Evolutionary conservation across 768 basidiomycete genomes (phyloP).

Genomic region (Mycena rosella): DNA sequence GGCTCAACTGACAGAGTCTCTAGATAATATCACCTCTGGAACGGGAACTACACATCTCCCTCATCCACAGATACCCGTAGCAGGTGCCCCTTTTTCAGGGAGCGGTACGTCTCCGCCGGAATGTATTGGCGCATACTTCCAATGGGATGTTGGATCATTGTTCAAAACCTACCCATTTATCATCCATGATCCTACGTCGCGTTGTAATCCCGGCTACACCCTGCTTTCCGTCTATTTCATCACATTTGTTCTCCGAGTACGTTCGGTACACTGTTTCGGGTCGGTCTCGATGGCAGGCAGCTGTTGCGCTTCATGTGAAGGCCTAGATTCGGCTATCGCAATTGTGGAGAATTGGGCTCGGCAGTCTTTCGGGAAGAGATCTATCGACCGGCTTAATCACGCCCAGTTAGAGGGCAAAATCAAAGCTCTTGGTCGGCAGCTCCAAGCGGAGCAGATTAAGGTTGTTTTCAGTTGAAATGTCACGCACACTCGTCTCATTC

Average conservation of each 20-base stretch:
- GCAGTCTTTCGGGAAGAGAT: conserved; percentile 34
- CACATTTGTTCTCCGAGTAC: conserved; percentile 41
- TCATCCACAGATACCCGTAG: too few species aligned
- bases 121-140: neutral
- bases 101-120: too few species aligned
- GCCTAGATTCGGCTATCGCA: neutral
- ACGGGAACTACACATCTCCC: too few species aligned
- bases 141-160: neutral
- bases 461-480: neutral
- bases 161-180: conserved; percentile 33
- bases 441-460: conserved; percentile 12
- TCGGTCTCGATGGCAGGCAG: neutral
- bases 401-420: conserved; percentile 4
- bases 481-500: neutral
- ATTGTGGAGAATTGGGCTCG: conserved; percentile 25
- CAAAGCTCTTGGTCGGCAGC: conserved; percentile 6
- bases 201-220: conserved; percentile 19
- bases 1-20: neutral
- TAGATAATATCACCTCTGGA: too few species aligned
- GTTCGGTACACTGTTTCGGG: conserved; percentile 7
- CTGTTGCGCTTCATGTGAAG: neutral
- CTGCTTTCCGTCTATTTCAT: conserved; percentile 30
- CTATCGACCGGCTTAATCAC: conserved; percentile 18
- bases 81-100: too few species aligned
- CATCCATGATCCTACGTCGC: conserved; percentile 28